Percentiles rank a stretch among this genome's conserved stretches.
Conservation (phyloP, 164 flowering plant species). For the Chimonanthus salicifolius region DNA sequence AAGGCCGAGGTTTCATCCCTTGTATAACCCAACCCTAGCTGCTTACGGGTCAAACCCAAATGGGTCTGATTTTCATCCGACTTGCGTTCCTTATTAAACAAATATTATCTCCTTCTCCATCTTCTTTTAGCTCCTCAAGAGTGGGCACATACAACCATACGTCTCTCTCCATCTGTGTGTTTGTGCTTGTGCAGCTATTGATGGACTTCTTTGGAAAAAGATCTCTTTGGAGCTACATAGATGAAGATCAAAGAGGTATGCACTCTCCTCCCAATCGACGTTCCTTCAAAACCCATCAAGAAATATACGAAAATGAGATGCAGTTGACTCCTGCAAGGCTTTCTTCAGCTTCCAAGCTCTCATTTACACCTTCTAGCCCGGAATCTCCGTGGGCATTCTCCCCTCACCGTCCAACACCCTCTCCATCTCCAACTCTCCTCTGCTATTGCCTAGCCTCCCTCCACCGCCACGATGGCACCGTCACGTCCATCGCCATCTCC, state of each 20-base stretch:
- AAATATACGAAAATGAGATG: constrained; percentile 1
- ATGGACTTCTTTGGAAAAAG: constrained; percentile 14
- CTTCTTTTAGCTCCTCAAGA: not conserved
- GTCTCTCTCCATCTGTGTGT: no score
- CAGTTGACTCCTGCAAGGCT: constrained; percentile 8
- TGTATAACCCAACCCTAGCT: no score
- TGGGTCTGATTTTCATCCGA: no score
- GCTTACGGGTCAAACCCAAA: no score
- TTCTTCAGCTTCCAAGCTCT: constrained; percentile 7
- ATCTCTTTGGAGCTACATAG: constrained; percentile 14
- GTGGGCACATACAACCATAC: not conserved
- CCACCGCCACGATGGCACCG: constrained; percentile 36
- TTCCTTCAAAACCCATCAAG: constrained; percentile 8
- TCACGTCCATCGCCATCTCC: constrained; percentile 30
- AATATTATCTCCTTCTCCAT: not conserved
- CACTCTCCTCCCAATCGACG: constrained; percentile 4
- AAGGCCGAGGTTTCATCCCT: no score
- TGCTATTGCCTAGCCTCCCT: constrained; percentile 33
- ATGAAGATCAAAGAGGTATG: constrained; percentile 12
- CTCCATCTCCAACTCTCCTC: constrained; percentile 24
- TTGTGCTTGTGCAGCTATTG: no score
- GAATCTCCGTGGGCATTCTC: constrained; percentile 30
- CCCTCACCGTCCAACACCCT: constrained; percentile 14
- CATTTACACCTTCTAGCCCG: constrained; percentile 13
- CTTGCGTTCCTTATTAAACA: no score